These are phyloP conservation scores for Orbilia blumenaviensis DNA, from an alignment of 2,329 filamentous ascomycete genomes.

Conservation along the genomic window DNA sequence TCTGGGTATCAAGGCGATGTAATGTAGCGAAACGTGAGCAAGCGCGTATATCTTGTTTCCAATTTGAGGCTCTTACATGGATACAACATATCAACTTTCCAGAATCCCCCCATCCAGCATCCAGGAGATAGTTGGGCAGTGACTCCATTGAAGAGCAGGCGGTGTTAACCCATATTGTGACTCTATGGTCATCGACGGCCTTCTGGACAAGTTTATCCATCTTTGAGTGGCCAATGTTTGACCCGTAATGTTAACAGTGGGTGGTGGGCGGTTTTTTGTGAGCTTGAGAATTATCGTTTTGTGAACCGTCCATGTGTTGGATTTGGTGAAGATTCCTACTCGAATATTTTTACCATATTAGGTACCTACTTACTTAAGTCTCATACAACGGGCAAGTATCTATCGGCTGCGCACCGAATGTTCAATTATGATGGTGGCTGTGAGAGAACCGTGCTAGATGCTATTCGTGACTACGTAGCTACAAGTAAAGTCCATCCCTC, in stretches of 20 bases:
- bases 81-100: conserved; percentile 42
- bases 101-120: conserved; percentile 29
- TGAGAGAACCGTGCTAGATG: no score
- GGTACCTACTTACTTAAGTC: no score
- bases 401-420: no score
- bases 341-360: no score
- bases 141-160: neutral
- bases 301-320: no score
- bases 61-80: conserved; percentile 30
- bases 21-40: neutral
- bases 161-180: conserved; percentile 30
- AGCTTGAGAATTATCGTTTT: neutral
- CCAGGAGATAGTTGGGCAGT: conserved; percentile 14
- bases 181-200: conserved; percentile 25
- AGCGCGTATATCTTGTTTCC: no score
- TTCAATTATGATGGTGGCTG: no score
- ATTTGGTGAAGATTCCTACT: no score
- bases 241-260: neutral
- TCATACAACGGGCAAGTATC: no score
- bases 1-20: neutral
- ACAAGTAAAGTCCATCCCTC: no score
- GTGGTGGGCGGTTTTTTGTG: neutral
- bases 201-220: conserved; percentile 22
- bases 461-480: no score
- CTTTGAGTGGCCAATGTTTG: neutral